Conservation (phyloP, 2,329 filamentous ascomycete species). For the Arthroderma uncinatum region DNA sequence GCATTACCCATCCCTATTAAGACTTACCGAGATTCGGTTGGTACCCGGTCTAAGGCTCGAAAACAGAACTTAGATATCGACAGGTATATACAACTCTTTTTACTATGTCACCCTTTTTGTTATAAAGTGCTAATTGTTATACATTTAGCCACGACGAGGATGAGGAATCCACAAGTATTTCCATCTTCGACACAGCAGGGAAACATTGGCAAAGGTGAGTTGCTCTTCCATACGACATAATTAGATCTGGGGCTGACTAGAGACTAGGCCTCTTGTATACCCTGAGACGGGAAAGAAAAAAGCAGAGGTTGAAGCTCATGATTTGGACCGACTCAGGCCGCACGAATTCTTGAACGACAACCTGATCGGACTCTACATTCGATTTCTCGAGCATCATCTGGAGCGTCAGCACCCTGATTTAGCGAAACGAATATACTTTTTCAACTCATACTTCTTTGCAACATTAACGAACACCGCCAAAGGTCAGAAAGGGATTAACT, state of each 20-base stretch:
- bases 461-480: conserved; percentile 53
- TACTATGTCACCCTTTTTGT: neutral
- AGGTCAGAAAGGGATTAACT: conserved; percentile 56
- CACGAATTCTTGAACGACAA: conserved; percentile 88
- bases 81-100: conserved; percentile 9
- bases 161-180: neutral
- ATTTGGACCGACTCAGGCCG: conserved; percentile 62
- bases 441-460: conserved; percentile 87
- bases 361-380: conserved; percentile 76
- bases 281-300: conserved; percentile 37
- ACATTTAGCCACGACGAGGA: neutral
- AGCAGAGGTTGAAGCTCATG: conserved; percentile 34
- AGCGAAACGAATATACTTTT: conserved; percentile 63
- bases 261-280: conserved; percentile 32
- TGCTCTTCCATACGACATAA: neutral
- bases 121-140: neutral
- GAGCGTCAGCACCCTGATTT: conserved; percentile 45
- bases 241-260: neutral
- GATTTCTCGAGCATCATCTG: conserved; percentile 55
- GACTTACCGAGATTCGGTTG: conserved; percentile 13
- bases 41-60: conserved; percentile 25
- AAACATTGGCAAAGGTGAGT: neutral
- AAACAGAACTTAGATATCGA: conserved; percentile 7
- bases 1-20: conserved; percentile 24
- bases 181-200: neutral